Evolutionary conservation across 306 rosid genomes (phyloP), one percentile per base, ranked within the genome.

Genomic region (Cucurbita maxima): DNA sequence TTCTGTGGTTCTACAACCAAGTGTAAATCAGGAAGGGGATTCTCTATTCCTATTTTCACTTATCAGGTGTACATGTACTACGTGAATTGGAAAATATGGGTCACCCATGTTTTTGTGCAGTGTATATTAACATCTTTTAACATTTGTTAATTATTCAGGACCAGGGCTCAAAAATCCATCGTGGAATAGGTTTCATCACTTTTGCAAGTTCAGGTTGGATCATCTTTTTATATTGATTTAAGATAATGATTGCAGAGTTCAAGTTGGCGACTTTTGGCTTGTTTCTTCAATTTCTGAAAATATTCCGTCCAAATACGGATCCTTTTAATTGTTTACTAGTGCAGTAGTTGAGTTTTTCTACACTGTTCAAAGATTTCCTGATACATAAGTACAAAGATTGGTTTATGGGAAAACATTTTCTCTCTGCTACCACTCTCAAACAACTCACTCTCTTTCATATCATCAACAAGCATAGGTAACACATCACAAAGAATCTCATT

Each of bases 171-270:
- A 89, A 87, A 84, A 70, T 66, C 37, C 99, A 95, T 73, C 96
- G 99, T 50, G 99, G 99, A 74, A 89, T 95, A 76, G 99, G 99
- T 52, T 95, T 95, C 77, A 89, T 95, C 77, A 95, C 99, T 40
- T 95, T 84, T 85, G 96, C 90, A 68, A 95, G 56, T 85, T 84
- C 99, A 88, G 99, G 99, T 95, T 73, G 58, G 88, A 40, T 72
- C 74, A 71, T 79, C n/a, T 77, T 71, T 75, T 22, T 58, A 16
- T 58, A 45, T 69, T 22, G 73, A 45, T 44, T 30, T 48, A 7
- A 4, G 22, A 47, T 62, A 15, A 15, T 40, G 51, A 66, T 20
- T 66, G 56, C 43, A 36, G 43, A 19, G 45, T 53, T 55, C 38
- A 72, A 18, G 53, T 72, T 55, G 18, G 19, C 53, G 6, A 5